Conservation (phyloP, 2,329 filamentous ascomycete species). For the Corinectria fuckeliana region DNA sequence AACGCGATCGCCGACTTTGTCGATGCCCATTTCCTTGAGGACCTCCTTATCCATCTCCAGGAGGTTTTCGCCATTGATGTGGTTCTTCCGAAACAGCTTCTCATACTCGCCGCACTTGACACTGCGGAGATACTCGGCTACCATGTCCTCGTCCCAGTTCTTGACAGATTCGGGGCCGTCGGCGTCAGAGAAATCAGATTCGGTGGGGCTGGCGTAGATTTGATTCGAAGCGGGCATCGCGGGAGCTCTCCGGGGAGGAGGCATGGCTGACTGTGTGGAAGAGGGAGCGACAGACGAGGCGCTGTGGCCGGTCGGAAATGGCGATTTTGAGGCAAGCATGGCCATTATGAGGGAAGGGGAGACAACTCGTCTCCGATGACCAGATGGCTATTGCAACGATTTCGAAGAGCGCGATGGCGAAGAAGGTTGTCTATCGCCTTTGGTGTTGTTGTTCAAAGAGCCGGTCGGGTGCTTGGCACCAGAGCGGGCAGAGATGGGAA, state of each 20-base stretch:
- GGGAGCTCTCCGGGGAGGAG: slow-evolving; percentile 59
- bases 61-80: slow-evolving; percentile 97
- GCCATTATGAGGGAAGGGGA: slow-evolving; percentile 60
- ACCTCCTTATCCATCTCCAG: slow-evolving; percentile 97
- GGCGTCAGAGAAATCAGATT: slow-evolving; percentile 89
- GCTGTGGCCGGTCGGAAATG: slow-evolving; percentile 64
- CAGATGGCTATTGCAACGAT: slow-evolving; percentile 1
- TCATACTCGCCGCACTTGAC: slow-evolving; percentile 97
- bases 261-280: slow-evolving; percentile 56
- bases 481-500: slow-evolving; percentile 22
- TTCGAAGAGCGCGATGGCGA: slow-evolving; percentile 3
- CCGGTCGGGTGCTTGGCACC: slow-evolving; percentile 29
- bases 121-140: slow-evolving; percentile 87
- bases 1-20: slow-evolving; percentile 95
- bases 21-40: slow-evolving; percentile 96
- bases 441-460: slow-evolving; percentile 17
- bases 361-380: slow-evolving; percentile 12
- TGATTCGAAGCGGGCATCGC: slow-evolving; percentile 58
- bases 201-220: slow-evolving; percentile 80
- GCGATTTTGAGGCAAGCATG: slow-evolving; percentile 78
- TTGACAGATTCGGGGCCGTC: slow-evolving; percentile 78
- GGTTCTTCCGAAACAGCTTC: slow-evolving; percentile 85
- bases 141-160: slow-evolving; percentile 90
- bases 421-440: slow-evolving; percentile 2
- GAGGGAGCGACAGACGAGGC: slow-evolving; percentile 56